phyloP scores from a whole-genome alignment of 2,329 filamentous ascomycete genomes.

The Ploettnerulaceae sp. region DNA sequence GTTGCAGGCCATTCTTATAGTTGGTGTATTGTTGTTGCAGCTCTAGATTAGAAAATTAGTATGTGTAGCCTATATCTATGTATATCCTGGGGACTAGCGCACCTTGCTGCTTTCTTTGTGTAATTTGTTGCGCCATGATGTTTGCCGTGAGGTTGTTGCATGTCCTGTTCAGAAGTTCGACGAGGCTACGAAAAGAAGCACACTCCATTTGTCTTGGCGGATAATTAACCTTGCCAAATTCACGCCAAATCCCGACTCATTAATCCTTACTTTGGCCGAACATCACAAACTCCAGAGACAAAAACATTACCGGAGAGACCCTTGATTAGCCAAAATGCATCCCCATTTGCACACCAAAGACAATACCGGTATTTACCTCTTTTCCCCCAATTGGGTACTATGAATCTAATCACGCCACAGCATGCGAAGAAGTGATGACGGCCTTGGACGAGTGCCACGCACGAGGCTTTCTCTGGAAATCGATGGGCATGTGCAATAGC shows the following conservation, averaged over 20 bases:
- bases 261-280: too few species aligned
- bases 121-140: slow-evolving; percentile 33
- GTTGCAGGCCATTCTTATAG: slow-evolving; percentile 76
- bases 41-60: slow-evolving; percentile 45
- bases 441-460: slow-evolving; percentile 95
- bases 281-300: too few species aligned
- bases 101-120: slow-evolving; percentile 36
- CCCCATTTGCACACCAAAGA: slow-evolving; percentile 93
- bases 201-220: slow-evolving; percentile 12
- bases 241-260: too few species aligned
- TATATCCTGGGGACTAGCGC: background rate
- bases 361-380: slow-evolving; percentile 62
- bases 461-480: slow-evolving; percentile 86
- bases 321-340: slow-evolving; percentile 64
- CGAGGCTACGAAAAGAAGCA: slow-evolving; percentile 11
- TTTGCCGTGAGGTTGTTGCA: slow-evolving; percentile 16
- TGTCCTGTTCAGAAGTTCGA: slow-evolving; percentile 12
- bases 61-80: too few species aligned
- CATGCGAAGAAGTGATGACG: slow-evolving; percentile 89
- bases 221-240: too few species aligned
- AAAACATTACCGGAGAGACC: background rate
- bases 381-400: background rate
- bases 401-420: slow-evolving; percentile 43
- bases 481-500: slow-evolving; percentile 82
- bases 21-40: slow-evolving; percentile 75